Evolutionary conservation across 1,284 basidiomycete genomes (phyloP), one percentile per base, ranked within the genome.

Genomic region (Mrakiaceae sp.): DNA sequence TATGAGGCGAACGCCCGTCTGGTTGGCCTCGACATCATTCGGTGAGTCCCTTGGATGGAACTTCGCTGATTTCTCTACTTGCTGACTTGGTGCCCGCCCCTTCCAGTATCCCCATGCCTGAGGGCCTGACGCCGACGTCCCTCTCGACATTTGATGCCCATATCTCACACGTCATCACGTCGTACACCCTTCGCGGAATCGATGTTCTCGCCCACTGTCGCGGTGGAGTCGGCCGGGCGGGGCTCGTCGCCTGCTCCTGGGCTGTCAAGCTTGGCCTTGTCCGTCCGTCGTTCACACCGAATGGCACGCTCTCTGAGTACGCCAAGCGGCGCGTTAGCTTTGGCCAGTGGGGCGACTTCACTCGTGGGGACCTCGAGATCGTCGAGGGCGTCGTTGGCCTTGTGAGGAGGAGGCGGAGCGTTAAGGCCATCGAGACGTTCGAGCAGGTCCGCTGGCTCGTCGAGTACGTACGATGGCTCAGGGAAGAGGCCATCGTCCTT

Each of bases 171-270:
- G 78, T 97, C 64, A 86, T 93, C 55, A 74, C 82, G 14, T 76
- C 77, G 5, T 96, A 94, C 72, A 90, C 92, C 0, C 77, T 94
- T 7, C 79, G 78, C 6, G 92, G 93, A 1, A 74, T 82, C 2
- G 81, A 85, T 47, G 82, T 95, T 3, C 82, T 97, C 5, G 88
- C 88, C 5, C 95, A 98, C 71, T 98, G 95, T 74, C 83, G 95
- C 42, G 95, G 94, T 48, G 95, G 95, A 5, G 88, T 98, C 4
- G 95, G 95, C 0, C 83, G 95, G 42, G 95, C 95, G 0, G 94
- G 94, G 1, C 81, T 98, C 52, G 82, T 97, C 48, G 94, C 94
- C 1, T 91, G 88, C 70, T 88, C 87, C 69, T 98, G 95, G 95
- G 82, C 90, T 73, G 79, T 96, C 67, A 94, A 90, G 75, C 85